Percentiles rank a stretch among this genome's conserved stretches.
These are phyloP conservation scores for Trypanosoma scelopori DNA, from an alignment of 208 protist species.

Conservation along the genomic window DNA sequence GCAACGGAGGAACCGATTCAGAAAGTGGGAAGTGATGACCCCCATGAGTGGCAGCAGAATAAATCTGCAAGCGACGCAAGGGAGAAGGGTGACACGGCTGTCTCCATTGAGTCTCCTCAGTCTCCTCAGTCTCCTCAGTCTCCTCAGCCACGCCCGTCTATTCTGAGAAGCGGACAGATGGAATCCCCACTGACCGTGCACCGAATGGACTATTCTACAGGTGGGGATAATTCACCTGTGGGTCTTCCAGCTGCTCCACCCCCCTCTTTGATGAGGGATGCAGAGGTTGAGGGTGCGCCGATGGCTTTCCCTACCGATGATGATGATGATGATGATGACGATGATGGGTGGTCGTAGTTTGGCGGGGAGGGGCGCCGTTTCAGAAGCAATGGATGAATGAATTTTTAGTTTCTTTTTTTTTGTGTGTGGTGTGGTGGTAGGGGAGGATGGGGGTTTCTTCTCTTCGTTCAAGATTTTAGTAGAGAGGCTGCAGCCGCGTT, in stretches of 20 bases:
- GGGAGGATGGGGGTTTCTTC: not conserved
- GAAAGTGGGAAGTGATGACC: no score
- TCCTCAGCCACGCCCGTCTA: not conserved
- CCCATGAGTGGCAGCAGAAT: not conserved
- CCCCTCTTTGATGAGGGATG: slow-evolving; percentile 7
- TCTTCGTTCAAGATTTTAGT: no score
- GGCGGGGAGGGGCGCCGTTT: not conserved
- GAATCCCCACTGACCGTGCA: not conserved
- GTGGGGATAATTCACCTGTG: not conserved
- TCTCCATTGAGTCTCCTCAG: slow-evolving; percentile 11
- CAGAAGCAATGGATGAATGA: not conserved
- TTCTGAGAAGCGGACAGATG: not conserved
- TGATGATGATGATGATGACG: not conserved
- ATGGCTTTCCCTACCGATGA: not conserved
- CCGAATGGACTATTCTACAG: not conserved
- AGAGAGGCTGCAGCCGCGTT: no score
- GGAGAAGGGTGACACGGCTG: not conserved
- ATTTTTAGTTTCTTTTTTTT: no score
- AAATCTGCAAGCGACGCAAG: not conserved
- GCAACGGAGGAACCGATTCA: not conserved
- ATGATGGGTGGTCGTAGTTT: no score
- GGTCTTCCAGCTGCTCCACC: slow-evolving; percentile 11
- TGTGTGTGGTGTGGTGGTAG: no score
- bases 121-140: not conserved
- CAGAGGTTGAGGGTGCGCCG: not conserved